These are phyloP conservation scores for Haberlea rhodopensis DNA, from an alignment of 257 asterid species.

Conservation along the genomic window DNA sequence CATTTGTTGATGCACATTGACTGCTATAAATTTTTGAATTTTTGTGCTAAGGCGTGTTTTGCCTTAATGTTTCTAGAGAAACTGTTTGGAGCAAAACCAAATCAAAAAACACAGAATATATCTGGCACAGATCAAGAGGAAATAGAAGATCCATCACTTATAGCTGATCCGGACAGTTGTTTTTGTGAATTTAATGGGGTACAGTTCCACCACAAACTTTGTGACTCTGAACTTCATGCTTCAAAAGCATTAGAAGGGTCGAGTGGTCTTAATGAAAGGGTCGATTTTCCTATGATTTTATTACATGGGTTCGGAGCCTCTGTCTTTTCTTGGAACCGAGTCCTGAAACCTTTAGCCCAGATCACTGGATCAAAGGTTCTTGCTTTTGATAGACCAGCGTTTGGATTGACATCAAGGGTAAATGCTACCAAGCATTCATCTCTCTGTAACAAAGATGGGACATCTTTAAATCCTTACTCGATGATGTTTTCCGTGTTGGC, in stretches of 20 bases:
- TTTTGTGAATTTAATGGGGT: conserved; percentile 89
- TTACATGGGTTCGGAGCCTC: conserved; percentile 98
- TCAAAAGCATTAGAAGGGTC: conserved; percentile 31
- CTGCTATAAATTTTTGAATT: not conserved
- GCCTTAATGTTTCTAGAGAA: conserved; percentile 39
- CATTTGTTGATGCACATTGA: not conserved
- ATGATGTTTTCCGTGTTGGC: conserved; percentile 69
- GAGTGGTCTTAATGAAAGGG: conserved; percentile 26
- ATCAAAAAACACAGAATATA: conserved; percentile 36
- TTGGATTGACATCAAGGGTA: conserved; percentile 84
- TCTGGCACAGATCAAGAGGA: conserved; percentile 75
- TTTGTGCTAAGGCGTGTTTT: conserved; percentile 5
- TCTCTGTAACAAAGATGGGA: conserved; percentile 34
- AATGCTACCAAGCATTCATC: conserved; percentile 35
- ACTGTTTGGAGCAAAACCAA: conserved; percentile 38
- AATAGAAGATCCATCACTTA: conserved; percentile 54
- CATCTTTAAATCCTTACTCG: conserved; percentile 76
- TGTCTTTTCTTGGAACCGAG: conserved; percentile 76
- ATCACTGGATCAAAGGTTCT: conserved; percentile 63
- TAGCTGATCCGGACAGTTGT: conserved; percentile 86
- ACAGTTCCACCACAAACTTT: conserved; percentile 79
- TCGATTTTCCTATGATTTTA: conserved; percentile 67
- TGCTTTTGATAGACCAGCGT: conserved; percentile 97
- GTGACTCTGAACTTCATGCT: conserved; percentile 40
- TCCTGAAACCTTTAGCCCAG: conserved; percentile 65